Evolutionary conservation across 805 yeast genomes (phyloP), one percentile per base, ranked within the genome.

Genomic region (Starmerella sirachaensis): DNA sequence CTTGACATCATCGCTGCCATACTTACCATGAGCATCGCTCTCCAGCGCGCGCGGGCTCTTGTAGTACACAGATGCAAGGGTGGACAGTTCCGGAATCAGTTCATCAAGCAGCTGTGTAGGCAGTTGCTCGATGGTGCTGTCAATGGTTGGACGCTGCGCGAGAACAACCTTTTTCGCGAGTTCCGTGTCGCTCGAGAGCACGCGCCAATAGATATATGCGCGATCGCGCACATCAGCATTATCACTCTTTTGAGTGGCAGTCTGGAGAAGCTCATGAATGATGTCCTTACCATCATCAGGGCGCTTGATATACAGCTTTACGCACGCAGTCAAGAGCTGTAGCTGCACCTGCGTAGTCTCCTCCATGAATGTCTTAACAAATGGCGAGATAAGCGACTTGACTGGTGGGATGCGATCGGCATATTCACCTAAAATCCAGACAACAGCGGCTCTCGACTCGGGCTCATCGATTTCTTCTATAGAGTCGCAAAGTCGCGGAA

Each of bases 211-310:
- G 50, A 84, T 76, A 54, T 67, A 81, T 0, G 91, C 94, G 32
- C 95, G 61, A 53, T 83, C 93, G 45, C 95, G 67, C 13, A 85
- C 59, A 60, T 86, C 97, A 0, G 95, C 94, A 51, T 85, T 79
- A 49, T 78, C 78, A 9, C 68, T 66, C 25, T 77, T 78, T 47
- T 81, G 86, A 0, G 94, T 82, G 18, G 84, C 80, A 47, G 65
- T 62, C 54, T 75, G 76, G 43, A 86, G 59, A 1, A 79, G 58
- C 53, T 82, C 94, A 78, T 42, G 95, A 82, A 66, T 86, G 81
- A 56, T 76, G 18, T 66, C 65, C 35, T 80, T 60, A 7, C 82
- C 72, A 6, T 72, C 55, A 5, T 64, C 54, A 43, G 85, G 85
- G 20, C 56, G 55, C 29, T 63, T 59, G 33, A 83, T 61, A 56